Evolutionary conservation across 352 stramenopile species (phyloP).

Genomic region (Phytopythium montanum): DNA sequence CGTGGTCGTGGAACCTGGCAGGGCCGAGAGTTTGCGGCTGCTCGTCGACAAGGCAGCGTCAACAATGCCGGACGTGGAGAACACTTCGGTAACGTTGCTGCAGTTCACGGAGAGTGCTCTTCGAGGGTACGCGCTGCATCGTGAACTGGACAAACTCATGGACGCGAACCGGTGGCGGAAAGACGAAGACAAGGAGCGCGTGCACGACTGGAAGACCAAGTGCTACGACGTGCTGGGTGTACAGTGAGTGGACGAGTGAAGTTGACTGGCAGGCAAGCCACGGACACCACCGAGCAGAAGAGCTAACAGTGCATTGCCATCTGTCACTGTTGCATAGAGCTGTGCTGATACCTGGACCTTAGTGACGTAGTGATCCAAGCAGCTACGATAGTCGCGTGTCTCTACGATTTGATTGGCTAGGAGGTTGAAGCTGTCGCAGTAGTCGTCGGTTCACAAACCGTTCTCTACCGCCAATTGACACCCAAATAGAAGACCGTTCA

Average conservation of each 20-base stretch:
- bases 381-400: not conserved
- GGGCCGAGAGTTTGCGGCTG: not conserved
- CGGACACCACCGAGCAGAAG: no score
- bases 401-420: not conserved
- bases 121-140: conserved; percentile 4
- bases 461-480: not conserved
- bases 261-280: no score
- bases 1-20: not conserved
- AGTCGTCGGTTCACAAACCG: not conserved
- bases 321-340: no score
- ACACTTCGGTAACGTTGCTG: not conserved
- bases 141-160: conserved; percentile 6
- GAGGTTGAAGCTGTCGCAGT: not conserved
- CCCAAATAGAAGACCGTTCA: conserved; percentile 1
- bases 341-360: no score
- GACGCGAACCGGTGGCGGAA: conserved; percentile 1
- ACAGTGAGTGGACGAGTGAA: not conserved
- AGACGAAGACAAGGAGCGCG: not conserved
- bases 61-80: not conserved
- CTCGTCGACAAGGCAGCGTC: not conserved
- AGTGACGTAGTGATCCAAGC: no score
- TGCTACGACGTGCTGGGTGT: not conserved
- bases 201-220: not conserved
- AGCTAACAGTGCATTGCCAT: no score
- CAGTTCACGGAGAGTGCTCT: conserved; percentile 4